These are phyloP conservation scores for Rachicladosporium sp. DNA, from an alignment of 2,329 filamentous ascomycete species.

Conservation along the genomic window DNA sequence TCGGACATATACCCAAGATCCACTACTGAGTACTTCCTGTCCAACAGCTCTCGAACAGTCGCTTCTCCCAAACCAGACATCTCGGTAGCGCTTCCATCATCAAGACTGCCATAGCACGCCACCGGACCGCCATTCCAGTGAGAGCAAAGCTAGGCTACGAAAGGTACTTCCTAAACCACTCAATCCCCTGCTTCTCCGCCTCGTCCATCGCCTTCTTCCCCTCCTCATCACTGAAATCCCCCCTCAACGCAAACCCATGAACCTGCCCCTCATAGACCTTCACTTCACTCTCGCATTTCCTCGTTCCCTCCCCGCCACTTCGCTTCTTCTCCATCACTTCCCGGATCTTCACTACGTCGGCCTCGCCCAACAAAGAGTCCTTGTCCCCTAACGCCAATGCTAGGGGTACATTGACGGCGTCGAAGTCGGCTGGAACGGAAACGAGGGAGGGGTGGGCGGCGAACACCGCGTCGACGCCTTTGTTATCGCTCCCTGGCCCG, in stretches of 20 bases:
- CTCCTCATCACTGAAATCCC: slow-evolving; percentile 32
- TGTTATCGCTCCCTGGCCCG: slow-evolving; percentile 15
- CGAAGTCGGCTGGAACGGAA: slow-evolving; percentile 31
- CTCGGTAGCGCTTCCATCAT: too few relatives aligned
- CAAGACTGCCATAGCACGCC: too few relatives aligned
- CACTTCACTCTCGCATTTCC: slow-evolving; percentile 26
- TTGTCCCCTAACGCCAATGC: slow-evolving; percentile 31
- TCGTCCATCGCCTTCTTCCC: slow-evolving; percentile 38
- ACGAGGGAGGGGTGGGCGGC: slow-evolving; percentile 32
- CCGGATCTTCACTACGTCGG: slow-evolving; percentile 28
- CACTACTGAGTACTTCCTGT: too few relatives aligned
- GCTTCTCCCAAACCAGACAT: too few relatives aligned
- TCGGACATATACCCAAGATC: too few relatives aligned
- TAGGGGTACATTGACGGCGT: slow-evolving; percentile 27
- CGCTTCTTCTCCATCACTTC: slow-evolving; percentile 29
- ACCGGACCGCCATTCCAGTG: too few relatives aligned
- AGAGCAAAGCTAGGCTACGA: too few relatives aligned
- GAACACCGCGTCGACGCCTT: slow-evolving; percentile 30
- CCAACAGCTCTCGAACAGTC: too few relatives aligned
- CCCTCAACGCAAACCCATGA: slow-evolving; percentile 33
- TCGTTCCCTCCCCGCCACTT: slow-evolving; percentile 18
- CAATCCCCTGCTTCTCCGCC: slow-evolving; percentile 21
- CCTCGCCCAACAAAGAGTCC: slow-evolving; percentile 29
- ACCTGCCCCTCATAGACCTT: slow-evolving; percentile 32
- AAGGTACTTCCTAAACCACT: slow-evolving; percentile 13